Evolutionary conservation across 371 early-diverging fungal genomes (phyloP), one percentile per base, ranked within the genome.

Genomic region (Mucor saturninus): DNA sequence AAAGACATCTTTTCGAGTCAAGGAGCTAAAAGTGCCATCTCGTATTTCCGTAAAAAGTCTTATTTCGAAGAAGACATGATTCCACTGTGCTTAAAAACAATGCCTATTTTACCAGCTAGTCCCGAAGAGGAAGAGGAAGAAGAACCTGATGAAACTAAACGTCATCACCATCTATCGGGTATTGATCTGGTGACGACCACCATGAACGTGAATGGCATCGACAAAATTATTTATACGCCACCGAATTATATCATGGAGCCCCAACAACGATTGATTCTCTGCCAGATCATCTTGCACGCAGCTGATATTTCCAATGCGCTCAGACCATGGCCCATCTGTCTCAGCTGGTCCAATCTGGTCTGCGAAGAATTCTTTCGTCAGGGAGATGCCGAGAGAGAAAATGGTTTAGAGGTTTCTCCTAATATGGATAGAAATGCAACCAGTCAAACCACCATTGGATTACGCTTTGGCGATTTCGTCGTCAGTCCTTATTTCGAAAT

Each of bases 271-370:
- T 84, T 87, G 56, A 75, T 75, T 38, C 66, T 94, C 13, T 85
- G 87, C 62, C 87, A 90, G 52, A 83, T 87, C 11, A 61, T 94
- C 51, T 73, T 95, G 4, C 95, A 95, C 62, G 93, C 92, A 1
- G 93, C 94, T 2, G 96, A 96, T 57, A 93, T 95, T 50, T 91
- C 91, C 59, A 96, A 96, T 61, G 88, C 95, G 0, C 85, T 91
- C 35, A 77, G 94, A 38, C 96, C 96, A 4, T 93, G 93, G 90
- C 73, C 81, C 0, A 77, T 93, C 45, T 94, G 93, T 68, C 86
- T 87, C 61, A 81, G 81, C 49, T 96, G 97, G 97, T 90, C 93
- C 0, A 89, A 93, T 73, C 63, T 91, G 54, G 91, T 95, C 7
- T 88, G 91, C 11, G 81, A 84, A 58, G 97, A 96, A 71, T 95